A percentile compares a stretch with the other conserved stretches of the same genome.
These are phyloP conservation scores for Metschnikowia arizonensis DNA, from an alignment of 805 yeast genomes.

Conservation along the genomic window DNA sequence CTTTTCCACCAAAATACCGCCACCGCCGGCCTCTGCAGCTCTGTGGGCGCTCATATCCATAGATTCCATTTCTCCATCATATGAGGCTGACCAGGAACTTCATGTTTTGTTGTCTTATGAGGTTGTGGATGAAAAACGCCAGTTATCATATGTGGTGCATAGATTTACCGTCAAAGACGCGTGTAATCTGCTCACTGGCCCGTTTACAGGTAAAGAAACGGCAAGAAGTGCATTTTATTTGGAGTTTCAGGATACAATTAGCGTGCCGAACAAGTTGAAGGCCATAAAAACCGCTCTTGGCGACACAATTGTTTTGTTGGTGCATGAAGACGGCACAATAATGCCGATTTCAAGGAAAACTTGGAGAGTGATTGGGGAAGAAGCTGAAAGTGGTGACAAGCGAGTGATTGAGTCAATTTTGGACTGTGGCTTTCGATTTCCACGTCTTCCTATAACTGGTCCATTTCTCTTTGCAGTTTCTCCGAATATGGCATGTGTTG, in stretches of 20 bases:
- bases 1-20: not conserved
- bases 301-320: constrained; percentile 39
- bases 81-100: constrained; percentile 37
- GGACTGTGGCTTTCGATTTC: constrained; percentile 54
- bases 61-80: constrained; percentile 45
- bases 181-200: constrained; percentile 23
- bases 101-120: constrained; percentile 46
- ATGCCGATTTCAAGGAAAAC: constrained; percentile 41
- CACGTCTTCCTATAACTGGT: constrained; percentile 26
- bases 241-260: constrained; percentile 26
- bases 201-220: constrained; percentile 30
- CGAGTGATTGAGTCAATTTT: constrained; percentile 37
- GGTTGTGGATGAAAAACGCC: constrained; percentile 14
- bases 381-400: not conserved
- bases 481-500: constrained; percentile 47
- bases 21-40: not conserved
- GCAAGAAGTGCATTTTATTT: constrained; percentile 11
- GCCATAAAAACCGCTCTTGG: constrained; percentile 32
- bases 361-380: constrained; percentile 19
- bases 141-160: constrained; percentile 21
- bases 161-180: constrained; percentile 27
- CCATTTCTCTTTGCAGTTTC: constrained; percentile 39
- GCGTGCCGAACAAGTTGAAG: constrained; percentile 25
- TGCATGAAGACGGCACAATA: constrained; percentile 42
- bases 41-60: constrained; percentile 18